Conservation (phyloP, 805 yeast genomes). For the Zygoascus flipseniorum region DNA sequence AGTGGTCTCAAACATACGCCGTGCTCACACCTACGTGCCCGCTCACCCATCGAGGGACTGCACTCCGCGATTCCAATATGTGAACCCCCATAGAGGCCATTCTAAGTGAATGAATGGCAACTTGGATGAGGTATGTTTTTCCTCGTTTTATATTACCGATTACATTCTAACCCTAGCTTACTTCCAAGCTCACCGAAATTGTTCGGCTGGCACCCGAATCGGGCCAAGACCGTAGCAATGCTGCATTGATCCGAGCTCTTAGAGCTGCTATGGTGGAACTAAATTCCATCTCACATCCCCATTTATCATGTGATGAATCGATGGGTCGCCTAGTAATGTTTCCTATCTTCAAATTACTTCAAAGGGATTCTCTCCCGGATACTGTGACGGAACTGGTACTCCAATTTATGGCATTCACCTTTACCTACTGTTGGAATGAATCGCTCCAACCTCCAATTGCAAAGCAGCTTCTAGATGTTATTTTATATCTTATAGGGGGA, state of each 20-base stretch:
- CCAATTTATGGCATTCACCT: slow-evolving; percentile 36
- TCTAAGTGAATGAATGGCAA: not conserved
- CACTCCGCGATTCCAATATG: not conserved
- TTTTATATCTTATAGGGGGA: slow-evolving; percentile 17
- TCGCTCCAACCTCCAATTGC: slow-evolving; percentile 16
- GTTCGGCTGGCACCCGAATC: slow-evolving; percentile 7
- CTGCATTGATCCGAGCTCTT: slow-evolving; percentile 6
- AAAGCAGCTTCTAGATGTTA: slow-evolving; percentile 19
- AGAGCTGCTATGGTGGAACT: slow-evolving; percentile 10
- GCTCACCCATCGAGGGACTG: not conserved
- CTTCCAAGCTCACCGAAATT: slow-evolving; percentile 2
- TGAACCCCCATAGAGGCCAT: not conserved
- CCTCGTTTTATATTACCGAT: not conserved
- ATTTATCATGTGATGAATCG: slow-evolving; percentile 9
- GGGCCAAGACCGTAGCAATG: slow-evolving; percentile 11
- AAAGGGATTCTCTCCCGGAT: slow-evolving; percentile 35
- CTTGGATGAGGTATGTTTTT: not conserved
- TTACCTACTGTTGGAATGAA: slow-evolving; percentile 39
- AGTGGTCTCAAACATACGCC: not conserved
- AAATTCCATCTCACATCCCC: slow-evolving; percentile 7
- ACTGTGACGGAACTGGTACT: slow-evolving; percentile 39
- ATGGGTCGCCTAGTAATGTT: slow-evolving; percentile 56
- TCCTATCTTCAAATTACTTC: slow-evolving; percentile 48
- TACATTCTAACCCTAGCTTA: not conserved
- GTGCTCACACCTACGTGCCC: not conserved